Conservation (phyloP, 2,329 filamentous ascomycete species). For the Xylaria sp. region DNA sequence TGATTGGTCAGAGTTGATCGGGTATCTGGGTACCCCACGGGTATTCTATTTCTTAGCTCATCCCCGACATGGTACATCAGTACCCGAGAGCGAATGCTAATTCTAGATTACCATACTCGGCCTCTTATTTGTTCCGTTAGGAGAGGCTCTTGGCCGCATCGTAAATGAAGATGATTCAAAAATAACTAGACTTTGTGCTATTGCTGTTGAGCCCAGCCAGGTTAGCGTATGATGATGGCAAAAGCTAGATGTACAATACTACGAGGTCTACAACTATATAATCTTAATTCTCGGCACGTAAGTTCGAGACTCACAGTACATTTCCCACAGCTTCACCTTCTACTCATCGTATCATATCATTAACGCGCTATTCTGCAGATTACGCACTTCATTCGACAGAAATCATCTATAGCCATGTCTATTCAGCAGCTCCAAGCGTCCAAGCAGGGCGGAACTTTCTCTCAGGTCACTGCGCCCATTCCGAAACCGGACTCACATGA, state of each 20-base stretch:
- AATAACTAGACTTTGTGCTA: background rate
- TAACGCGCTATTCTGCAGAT: background rate
- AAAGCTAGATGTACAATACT: background rate
- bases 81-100: background rate
- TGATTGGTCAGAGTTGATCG: background rate
- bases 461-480: constrained; percentile 39
- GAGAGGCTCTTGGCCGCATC: background rate
- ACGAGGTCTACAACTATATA: background rate
- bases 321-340: background rate
- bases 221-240: background rate
- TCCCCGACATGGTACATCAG: background rate
- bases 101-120: background rate
- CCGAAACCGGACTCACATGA: constrained; percentile 44
- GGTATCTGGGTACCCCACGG: background rate
- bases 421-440: constrained; percentile 24
- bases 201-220: background rate
- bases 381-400: background rate
- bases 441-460: constrained; percentile 33
- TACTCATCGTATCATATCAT: background rate
- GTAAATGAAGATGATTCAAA: background rate
- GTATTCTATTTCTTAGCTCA: background rate
- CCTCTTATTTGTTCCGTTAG: background rate
- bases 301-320: background rate
- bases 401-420: constrained; percentile 5
- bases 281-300: background rate